Conservation (phyloP, 306 rosid species). For the Ziziphus jujuba region DNA sequence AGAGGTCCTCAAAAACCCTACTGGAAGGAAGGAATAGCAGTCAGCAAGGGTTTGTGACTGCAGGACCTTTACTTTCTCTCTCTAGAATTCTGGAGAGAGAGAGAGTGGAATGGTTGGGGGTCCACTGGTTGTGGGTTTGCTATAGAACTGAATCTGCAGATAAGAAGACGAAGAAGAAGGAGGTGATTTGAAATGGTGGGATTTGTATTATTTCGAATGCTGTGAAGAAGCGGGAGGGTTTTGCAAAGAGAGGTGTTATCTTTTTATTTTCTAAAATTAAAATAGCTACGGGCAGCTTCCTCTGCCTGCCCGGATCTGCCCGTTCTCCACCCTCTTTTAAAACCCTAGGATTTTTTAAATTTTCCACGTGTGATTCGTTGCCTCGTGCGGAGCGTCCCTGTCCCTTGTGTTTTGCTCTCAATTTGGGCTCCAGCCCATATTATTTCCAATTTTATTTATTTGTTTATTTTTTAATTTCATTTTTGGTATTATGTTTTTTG, state of each 20-base stretch:
- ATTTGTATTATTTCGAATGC: slow-evolving; percentile 36
- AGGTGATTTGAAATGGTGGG: background rate
- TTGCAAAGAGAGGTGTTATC: background rate
- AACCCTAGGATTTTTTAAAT: too few species aligned
- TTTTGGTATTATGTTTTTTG: too few species aligned
- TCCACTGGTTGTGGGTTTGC: too few species aligned
- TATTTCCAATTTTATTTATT: too few species aligned
- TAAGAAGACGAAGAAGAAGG: background rate
- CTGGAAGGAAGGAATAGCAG: background rate
- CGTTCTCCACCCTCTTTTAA: background rate
- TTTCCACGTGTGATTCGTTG: too few species aligned
- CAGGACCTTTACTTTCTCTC: slow-evolving; percentile 7
- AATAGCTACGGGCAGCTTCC: slow-evolving; percentile 19
- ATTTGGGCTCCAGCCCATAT: too few species aligned
- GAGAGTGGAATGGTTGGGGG: background rate
- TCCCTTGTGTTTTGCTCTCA: too few species aligned
- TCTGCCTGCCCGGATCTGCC: slow-evolving; percentile 11
- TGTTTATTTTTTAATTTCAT: too few species aligned
- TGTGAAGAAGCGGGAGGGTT: slow-evolving; percentile 40
- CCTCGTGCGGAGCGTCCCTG: too few species aligned
- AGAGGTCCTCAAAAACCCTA: slow-evolving; percentile 19
- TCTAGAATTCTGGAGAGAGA: background rate
- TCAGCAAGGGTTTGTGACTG: background rate
- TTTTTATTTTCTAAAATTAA: background rate
- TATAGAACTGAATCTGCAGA: background rate